phyloP scores from a whole-genome alignment of 1,139 yeast genomes.

The Hanseniaspora sp. region DNA sequence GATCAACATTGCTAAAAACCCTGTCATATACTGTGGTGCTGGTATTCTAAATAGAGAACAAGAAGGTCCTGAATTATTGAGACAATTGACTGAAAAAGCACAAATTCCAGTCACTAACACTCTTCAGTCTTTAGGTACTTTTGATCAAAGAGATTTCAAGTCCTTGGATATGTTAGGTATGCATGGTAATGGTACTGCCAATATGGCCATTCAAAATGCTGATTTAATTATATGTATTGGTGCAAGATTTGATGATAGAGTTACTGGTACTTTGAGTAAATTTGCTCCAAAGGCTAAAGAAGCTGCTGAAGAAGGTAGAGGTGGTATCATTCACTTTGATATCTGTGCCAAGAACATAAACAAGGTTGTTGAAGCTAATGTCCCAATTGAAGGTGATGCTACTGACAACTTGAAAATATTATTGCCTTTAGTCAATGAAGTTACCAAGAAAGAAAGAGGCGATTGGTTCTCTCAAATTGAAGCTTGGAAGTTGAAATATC shows the following conservation, averaged over 20 bases:
- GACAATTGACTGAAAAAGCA: constrained; percentile 82
- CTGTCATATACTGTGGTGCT: constrained; percentile 82
- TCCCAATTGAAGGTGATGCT: constrained; percentile 94
- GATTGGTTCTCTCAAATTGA: constrained; percentile 68
- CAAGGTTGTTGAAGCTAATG: constrained; percentile 94
- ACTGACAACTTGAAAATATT: constrained; percentile 61
- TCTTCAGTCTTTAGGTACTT: constrained; percentile 85
- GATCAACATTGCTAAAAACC: constrained; percentile 73
- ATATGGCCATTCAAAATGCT: constrained; percentile 83
- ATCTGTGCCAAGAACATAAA: constrained; percentile 92
- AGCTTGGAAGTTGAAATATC: constrained; percentile 78
- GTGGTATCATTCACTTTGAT: constrained; percentile 95
- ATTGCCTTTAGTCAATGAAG: constrained; percentile 56
- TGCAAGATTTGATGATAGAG: constrained; percentile 97
- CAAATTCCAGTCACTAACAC: constrained; percentile 93
- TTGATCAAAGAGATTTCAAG: constrained; percentile 82
- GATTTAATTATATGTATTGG: constrained; percentile 90
- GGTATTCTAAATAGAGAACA: constrained; percentile 73
- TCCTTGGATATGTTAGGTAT: constrained; percentile 93
- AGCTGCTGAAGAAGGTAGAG: constrained; percentile 80
- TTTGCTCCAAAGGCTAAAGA: constrained; percentile 89
- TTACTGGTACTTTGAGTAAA: constrained; percentile 71
- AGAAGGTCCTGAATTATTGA: constrained; percentile 60
- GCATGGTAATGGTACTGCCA: constrained; percentile 97
- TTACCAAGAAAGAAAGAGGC: constrained; percentile 43